A percentile compares a stretch with the other conserved stretches of the same genome.
Conservation (phyloP, 495 filamentous ascomycete species). For the Hyaloscypha hepaticicola region DNA sequence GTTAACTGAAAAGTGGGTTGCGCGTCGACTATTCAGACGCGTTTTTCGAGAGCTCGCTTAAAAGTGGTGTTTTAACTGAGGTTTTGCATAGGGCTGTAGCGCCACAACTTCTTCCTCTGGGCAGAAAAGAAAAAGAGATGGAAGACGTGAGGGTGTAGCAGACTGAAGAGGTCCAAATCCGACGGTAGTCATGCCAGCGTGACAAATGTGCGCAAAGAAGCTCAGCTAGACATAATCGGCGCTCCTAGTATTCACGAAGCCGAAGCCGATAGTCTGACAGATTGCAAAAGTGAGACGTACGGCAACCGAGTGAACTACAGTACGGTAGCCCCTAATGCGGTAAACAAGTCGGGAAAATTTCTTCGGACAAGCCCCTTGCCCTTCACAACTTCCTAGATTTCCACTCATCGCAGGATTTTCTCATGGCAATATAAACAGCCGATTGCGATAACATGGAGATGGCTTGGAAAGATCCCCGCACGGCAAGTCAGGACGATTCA, state of each 20-base stretch:
- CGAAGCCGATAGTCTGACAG: slow-evolving; percentile 20
- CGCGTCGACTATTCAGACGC: too few species aligned
- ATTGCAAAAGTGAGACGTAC: slow-evolving; percentile 17
- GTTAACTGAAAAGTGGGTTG: too few species aligned
- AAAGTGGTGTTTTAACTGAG: too few species aligned
- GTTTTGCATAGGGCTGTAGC: too few species aligned
- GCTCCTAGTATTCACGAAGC: slow-evolving; percentile 25
- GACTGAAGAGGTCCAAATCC: slow-evolving; percentile 28
- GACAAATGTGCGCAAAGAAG: slow-evolving; percentile 25
- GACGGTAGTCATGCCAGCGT: slow-evolving; percentile 18
- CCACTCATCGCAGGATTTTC: neutral
- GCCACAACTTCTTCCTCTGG: slow-evolving; percentile 28
- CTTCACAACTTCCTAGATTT: too few species aligned
- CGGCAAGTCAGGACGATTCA: neutral
- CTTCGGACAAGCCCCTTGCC: too few species aligned
- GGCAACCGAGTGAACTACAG: too few species aligned
- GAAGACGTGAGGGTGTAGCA: slow-evolving; percentile 24
- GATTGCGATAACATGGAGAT: neutral
- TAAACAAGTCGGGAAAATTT: too few species aligned
- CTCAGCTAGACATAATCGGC: slow-evolving; percentile 24
- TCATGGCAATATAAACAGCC: neutral
- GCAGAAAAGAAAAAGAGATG: slow-evolving; percentile 28
- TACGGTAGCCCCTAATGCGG: too few species aligned
- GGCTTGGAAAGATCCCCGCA: slow-evolving; percentile 5
- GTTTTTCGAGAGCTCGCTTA: too few species aligned